Percentiles rank a stretch among this genome's conserved stretches.
phyloP scores from a whole-genome alignment of 139 green algal species.

The Volvox reticuliferus region DNA sequence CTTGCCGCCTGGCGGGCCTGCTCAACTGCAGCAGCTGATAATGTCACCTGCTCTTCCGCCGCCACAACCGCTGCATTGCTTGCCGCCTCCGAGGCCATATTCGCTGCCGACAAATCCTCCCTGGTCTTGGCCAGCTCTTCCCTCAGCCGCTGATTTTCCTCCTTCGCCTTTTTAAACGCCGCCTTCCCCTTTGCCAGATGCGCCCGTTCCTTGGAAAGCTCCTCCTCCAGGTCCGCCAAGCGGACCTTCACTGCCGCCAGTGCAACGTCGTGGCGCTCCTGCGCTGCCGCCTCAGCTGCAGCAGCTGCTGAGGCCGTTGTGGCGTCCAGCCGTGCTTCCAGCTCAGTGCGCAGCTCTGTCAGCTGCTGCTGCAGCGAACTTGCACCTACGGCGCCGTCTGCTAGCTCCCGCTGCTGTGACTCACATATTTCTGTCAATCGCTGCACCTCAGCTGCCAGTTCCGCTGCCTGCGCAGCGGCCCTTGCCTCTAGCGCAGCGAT shows the following conservation, averaged over 20 bases:
- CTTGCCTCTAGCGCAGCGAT: neutral
- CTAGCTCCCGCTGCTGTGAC: neutral
- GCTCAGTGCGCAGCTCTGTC: constrained; percentile 9
- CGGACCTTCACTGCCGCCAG: constrained; percentile 2
- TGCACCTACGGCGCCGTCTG: neutral
- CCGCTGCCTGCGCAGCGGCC: neutral
- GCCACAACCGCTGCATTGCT: neutral
- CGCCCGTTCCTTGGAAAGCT: constrained; percentile 31
- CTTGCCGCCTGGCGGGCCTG: neutral
- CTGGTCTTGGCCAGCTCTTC: neutral
- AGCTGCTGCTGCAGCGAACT: neutral
- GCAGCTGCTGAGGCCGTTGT: neutral
- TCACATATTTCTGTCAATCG: neutral
- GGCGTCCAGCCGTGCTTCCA: neutral
- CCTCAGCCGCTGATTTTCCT: neutral
- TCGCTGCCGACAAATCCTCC: constrained; percentile 1
- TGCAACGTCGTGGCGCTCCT: neutral
- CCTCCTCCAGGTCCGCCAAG: constrained; percentile 31
- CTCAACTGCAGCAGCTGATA: neutral
- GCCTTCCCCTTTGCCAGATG: too few species aligned
- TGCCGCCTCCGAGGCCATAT: neutral
- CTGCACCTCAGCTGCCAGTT: neutral
- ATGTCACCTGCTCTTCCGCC: neutral
- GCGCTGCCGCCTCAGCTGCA: neutral
- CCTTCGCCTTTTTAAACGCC: neutral